Base-by-base conservation (phyloP, 305 asterid species). In the Ilex paraguariensis region DNA sequence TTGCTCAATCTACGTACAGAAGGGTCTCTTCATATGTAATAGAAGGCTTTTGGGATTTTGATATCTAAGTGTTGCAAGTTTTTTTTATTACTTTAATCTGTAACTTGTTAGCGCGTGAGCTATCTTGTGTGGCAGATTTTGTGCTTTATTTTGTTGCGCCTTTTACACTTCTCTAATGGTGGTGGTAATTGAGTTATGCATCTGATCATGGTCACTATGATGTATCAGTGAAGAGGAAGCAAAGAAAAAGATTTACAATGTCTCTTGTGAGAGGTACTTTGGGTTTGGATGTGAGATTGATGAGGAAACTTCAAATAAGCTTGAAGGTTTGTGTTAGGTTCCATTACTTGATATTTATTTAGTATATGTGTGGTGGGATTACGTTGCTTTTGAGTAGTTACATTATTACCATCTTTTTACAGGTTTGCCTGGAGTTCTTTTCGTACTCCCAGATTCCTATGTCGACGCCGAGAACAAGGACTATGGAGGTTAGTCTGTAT, bases 381-480 rank as follows among this genome's bases (percentile, higher is more conserved):
- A 1, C n/a, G 10, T 57, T 21, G 5, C 36, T 51, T 30, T 57
- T 44, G 13, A 7, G 3, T 40, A 1, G 7, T 59, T 13, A 21
- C 40, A 15, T 14, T 49, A 3, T 60, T 65, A 45, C 31, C 28
- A 12, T 66, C 60, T 32, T 52, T 21, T 10, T 82, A 59, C 88
- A 93, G 97, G 96, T 65, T 39, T 90, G 77, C 95, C 96, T 21
- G 99, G 99, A 40, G 97, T 93, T 75, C 86, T 93, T 54, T 93
- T 93, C 75, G 97, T 93, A 67, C 89, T 93, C 49, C 97, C 97
- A 0, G 99, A 93, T 75, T 93, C 99, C 14, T 93, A 90, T 74
- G 99, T 93, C 59, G 99, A 93, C 70, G 82, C 97, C 4, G 99
- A 90, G 77, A 81, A 93, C 87, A 93, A 93, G 73, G 97, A 93